These are phyloP conservation scores for Domatiomyces catenatus DNA, from an alignment of 2,329 filamentous ascomycete genomes.

Conservation along the genomic window DNA sequence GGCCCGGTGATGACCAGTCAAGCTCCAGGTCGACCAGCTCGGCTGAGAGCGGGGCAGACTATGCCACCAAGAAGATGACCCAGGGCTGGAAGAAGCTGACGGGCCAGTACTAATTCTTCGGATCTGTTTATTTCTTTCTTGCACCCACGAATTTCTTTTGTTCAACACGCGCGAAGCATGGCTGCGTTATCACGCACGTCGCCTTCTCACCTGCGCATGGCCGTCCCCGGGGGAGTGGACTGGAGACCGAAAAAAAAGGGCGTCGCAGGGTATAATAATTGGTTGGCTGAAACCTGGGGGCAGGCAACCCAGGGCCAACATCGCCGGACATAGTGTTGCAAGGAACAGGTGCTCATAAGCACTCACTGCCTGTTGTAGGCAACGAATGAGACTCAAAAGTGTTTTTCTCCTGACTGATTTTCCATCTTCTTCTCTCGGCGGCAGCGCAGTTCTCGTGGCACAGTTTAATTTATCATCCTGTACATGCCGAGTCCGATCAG, in stretches of 20 bases:
- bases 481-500: constrained; percentile 57
- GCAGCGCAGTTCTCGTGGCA: no score
- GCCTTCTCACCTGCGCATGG: background rate
- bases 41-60: constrained; percentile 15
- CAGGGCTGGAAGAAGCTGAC: constrained; percentile 16
- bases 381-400: no score
- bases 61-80: constrained; percentile 14
- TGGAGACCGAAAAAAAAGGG: background rate
- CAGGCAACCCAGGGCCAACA: background rate
- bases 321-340: no score
- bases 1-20: constrained; percentile 5
- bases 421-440: no score
- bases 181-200: background rate
- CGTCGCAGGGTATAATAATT: background rate
- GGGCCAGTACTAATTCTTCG: constrained; percentile 1
- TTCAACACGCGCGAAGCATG: background rate
- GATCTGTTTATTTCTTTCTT: constrained; percentile 1
- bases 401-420: no score
- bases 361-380: no score
- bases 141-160: background rate
- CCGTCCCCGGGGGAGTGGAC: background rate
- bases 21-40: constrained; percentile 4
- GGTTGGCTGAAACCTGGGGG: background rate
- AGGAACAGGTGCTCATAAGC: no score
- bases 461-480: constrained; percentile 42